phyloP scores from a whole-genome alignment of 495 filamentous ascomycete species.

The Hyaloscypha finlandica region DNA sequence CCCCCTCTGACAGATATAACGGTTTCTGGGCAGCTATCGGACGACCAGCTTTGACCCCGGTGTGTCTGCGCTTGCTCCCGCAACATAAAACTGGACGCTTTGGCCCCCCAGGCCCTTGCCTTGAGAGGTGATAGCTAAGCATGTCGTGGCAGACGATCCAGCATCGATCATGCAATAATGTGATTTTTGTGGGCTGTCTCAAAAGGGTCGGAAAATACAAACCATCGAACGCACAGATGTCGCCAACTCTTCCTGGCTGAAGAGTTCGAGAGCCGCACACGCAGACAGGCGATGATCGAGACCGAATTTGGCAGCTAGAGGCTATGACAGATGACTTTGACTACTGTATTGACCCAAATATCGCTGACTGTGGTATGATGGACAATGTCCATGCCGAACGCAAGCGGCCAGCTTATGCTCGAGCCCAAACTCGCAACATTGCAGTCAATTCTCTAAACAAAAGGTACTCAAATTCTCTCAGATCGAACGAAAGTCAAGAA shows the following conservation, averaged over 20 bases:
- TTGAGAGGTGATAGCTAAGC: slow-evolving; percentile 7
- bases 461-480: not conserved
- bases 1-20: not conserved
- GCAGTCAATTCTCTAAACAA: not conserved
- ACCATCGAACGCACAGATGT: slow-evolving; percentile 12
- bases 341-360: slow-evolving; percentile 2
- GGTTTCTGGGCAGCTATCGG: not conserved
- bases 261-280: slow-evolving; percentile 13
- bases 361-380: not conserved
- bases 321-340: not conserved
- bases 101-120: slow-evolving; percentile 15
- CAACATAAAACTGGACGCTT: slow-evolving; percentile 26
- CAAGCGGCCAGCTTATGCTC: not conserved
- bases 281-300: slow-evolving; percentile 1
- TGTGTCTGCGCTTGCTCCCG: slow-evolving; percentile 14
- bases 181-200: not conserved
- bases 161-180: slow-evolving; percentile 2
- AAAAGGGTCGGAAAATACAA: slow-evolving; percentile 12
- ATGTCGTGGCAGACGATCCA: slow-evolving; percentile 4
- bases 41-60: slow-evolving; percentile 15
- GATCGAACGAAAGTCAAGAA: not conserved
- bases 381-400: not conserved
- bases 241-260: slow-evolving; percentile 12
- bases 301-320: not conserved
- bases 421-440: not conserved